These are phyloP conservation scores for Coprinellus micaceus DNA, from an alignment of 768 basidiomycete species.

Conservation along the genomic window DNA sequence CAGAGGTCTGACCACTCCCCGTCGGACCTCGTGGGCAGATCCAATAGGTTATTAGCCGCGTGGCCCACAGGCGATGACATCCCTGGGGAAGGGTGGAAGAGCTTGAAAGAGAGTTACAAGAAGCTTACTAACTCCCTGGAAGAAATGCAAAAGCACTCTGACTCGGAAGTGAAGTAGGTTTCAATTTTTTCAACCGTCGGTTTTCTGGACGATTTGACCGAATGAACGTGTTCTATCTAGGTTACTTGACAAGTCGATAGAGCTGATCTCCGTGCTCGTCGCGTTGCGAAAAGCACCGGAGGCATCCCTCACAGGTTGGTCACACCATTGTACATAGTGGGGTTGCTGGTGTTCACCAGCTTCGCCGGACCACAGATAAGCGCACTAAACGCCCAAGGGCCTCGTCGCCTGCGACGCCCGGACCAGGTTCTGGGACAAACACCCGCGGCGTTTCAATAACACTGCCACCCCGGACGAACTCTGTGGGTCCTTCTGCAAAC, in stretches of 20 bases:
- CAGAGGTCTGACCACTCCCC: slow-evolving; percentile 49
- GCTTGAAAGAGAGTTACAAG: slow-evolving; percentile 58
- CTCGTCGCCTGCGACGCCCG: slow-evolving; percentile 60
- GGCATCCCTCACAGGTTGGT: slow-evolving; percentile 49
- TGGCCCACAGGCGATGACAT: slow-evolving; percentile 73
- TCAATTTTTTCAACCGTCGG: neutral
- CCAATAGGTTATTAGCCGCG: slow-evolving; percentile 65
- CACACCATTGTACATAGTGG: neutral
- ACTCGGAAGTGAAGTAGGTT: slow-evolving; percentile 62
- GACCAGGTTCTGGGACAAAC: slow-evolving; percentile 27
- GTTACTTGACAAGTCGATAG: slow-evolving; percentile 68
- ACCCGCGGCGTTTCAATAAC: slow-evolving; percentile 53
- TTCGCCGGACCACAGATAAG: slow-evolving; percentile 55
- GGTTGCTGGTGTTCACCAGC: neutral
- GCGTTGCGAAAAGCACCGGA: slow-evolving; percentile 74
- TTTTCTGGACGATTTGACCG: slow-evolving; percentile 7
- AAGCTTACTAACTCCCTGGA: slow-evolving; percentile 59
- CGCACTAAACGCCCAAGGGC: slow-evolving; percentile 72
- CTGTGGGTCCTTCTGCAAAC: slow-evolving; percentile 58
- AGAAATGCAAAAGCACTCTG: slow-evolving; percentile 56
- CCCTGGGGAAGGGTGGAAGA: slow-evolving; percentile 64
- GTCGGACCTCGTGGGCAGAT: slow-evolving; percentile 61
- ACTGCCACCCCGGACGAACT: slow-evolving; percentile 48
- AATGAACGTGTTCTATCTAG: slow-evolving; percentile 33
- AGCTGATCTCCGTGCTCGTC: slow-evolving; percentile 64